Evolutionary conservation across 805 yeast genomes (phyloP), one percentile per base, ranked within the genome.

Genomic region (Ogataea henricii): DNA sequence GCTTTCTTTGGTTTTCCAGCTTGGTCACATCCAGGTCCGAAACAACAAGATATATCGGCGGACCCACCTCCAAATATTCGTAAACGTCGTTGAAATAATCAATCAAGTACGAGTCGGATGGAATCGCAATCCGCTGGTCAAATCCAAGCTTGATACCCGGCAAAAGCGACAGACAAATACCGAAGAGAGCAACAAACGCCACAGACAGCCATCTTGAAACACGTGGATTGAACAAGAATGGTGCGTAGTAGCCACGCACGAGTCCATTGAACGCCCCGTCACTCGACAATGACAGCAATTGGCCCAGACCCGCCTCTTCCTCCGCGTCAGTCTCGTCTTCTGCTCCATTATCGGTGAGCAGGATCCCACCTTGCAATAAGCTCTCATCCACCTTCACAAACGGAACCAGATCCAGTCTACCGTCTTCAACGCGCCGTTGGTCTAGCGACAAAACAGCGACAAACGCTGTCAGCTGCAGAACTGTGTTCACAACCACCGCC

Each of bases 1-100:
- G 58, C 47, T 79, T 72, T 56, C 84, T 85, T 64, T 92, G 99
- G 40, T 75, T 76, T 2, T 55, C 67, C 40, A 87, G 69, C 12
- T 65, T 48, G 0, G 92, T 87, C 5, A 87, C 73, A 57, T 88
- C 85, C 40, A 81, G 61, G 44, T 79, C 82, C 38, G 80, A 78
- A n/a, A 88, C 81, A 20, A 94, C 89, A 65, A 90, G 86, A 60
- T 87, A 94, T 1, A 88, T 76, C 0, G 99, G 99, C 1, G 99
- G 96, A 0, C 98, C 99, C 6, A 87, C 87, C 49, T 85, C 83
- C 51, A 92, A 72, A 61, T 83, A 87, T 1, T 74, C 66, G 62
- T 85, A 87, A 3, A 90, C 72, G 45, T 91, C 89, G 54, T 84
- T 72, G 69, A 88, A 92, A 65, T 92, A 94, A 45, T 81, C 77